A percentile compares a stretch with the other conserved stretches of the same genome.
Evolutionary conservation across 345 rosid genomes (phyloP).

Genomic region (Lepidium aucheri): DNA sequence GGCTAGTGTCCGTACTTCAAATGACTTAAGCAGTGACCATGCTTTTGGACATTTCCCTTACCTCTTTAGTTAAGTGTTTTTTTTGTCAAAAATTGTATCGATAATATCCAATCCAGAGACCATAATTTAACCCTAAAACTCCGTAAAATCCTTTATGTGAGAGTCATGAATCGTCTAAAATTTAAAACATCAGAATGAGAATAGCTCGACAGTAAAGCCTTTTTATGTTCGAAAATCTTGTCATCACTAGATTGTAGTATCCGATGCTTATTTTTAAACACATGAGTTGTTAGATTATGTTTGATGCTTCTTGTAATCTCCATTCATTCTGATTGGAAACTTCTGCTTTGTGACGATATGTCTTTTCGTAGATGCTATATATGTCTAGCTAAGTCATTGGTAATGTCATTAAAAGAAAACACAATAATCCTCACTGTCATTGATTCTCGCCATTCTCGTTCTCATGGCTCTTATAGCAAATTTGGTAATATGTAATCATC

Average conservation of each 20-base stretch:
- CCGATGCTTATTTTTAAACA: slow-evolving; percentile 21
- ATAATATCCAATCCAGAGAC: too few species aligned
- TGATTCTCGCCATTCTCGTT: slow-evolving; percentile 18
- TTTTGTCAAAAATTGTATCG: too few species aligned
- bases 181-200: too few species aligned
- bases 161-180: too few species aligned
- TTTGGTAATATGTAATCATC: slow-evolving; percentile 19
- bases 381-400: slow-evolving; percentile 7
- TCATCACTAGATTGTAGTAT: slow-evolving; percentile 7
- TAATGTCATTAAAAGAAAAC: slow-evolving; percentile 10
- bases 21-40: not conserved
- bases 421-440: not conserved
- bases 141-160: too few species aligned
- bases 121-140: too few species aligned
- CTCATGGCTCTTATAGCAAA: slow-evolving; percentile 13
- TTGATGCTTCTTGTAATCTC: slow-evolving; percentile 23
- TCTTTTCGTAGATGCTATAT: slow-evolving; percentile 4
- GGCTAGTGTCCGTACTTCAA: slow-evolving; percentile 17
- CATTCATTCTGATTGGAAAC: slow-evolving; percentile 6
- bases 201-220: not conserved
- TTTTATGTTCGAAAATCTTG: slow-evolving; percentile 16
- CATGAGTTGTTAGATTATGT: slow-evolving; percentile 32
- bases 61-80: not conserved
- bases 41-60: slow-evolving; percentile 5
- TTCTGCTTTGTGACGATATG: slow-evolving; percentile 1